Base-by-base conservation (phyloP, 768 basidiomycete species). In the Lactarius indigo region DNA sequence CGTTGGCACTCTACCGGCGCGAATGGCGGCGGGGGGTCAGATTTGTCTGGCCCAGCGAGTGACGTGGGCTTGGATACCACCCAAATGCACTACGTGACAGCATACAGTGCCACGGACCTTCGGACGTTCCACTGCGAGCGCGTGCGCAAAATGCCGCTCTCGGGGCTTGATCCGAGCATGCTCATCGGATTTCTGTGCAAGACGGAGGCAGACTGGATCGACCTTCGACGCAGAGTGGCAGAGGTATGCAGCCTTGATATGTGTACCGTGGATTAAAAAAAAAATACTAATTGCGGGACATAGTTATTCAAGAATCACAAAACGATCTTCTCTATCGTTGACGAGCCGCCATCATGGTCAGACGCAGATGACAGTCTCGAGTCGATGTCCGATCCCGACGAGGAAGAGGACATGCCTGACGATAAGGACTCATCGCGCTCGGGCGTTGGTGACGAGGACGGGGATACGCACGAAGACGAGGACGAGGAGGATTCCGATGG, bases 121-220 rank as follows among this genome's bases (percentile, higher is more conserved):
- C 85, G 85, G 72, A 96, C 92, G 15, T 99, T 95, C 80, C 97
- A 98, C 76, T 95, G 94, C 75, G 97, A 99, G n/a, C 87, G 90
- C 20, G 90, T 98, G 44, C 83, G 94, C 74, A 98, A 96, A 85
- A 96, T 98, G 92, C 90, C 90, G 0, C 77, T 98, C 41, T 85
- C 87, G 47, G 91, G 90, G 33, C 79, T 99, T 63, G 97, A 98
- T 75, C 97, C 96, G 28, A 97, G 94, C 72, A 98, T 99, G 97
- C 80, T 99, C 8, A 84, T 98, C 66, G 96, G 96, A 13, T 98
- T 99, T 75, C 74, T 98, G 70, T 89, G 90, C 74, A 85, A 84
- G 72, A 87, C 92, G 73, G 90, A 93, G 77, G 79, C 74, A 20
- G 96, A 98, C 62, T 98, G 94, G 91, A 75, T 81, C 18, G 94